phyloP scores from a whole-genome alignment of 129 eudicot genomes.

The Flaveria sonorensis region DNA sequence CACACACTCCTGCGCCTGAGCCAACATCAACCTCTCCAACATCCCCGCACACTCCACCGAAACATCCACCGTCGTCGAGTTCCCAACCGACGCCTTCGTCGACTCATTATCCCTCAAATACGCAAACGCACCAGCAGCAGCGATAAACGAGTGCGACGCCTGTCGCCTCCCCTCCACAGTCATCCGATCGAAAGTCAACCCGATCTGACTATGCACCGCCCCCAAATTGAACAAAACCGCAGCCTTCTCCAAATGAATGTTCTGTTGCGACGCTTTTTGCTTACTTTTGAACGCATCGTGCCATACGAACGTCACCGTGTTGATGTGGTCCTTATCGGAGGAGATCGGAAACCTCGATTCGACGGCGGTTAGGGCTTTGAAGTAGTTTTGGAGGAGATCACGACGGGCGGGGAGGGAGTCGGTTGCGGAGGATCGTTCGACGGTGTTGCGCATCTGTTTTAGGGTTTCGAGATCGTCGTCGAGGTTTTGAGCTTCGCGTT shows the following conservation, averaged over 20 bases:
- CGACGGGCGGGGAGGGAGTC: conserved; percentile 80
- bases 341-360: conserved; percentile 93
- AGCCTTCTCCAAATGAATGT: conserved; percentile 86
- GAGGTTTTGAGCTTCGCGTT: conserved; percentile 89
- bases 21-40: conserved; percentile 96
- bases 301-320: conserved; percentile 75
- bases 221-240: conserved; percentile 90
- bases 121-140: conserved; percentile 91
- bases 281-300: conserved; percentile 81
- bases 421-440: conserved; percentile 49
- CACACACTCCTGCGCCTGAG: conserved; percentile 98
- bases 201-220: conserved; percentile 91
- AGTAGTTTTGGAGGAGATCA: conserved; percentile 70
- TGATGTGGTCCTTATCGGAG: conserved; percentile 73
- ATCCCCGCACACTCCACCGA: conserved; percentile 96
- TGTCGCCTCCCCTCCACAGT: conserved; percentile 79
- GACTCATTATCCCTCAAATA: conserved; percentile 81
- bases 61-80: conserved; percentile 67
- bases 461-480: conserved; percentile 93
- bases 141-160: conserved; percentile 77
- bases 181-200: conserved; percentile 63
- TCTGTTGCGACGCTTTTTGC: conserved; percentile 75
- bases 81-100: conserved; percentile 74
- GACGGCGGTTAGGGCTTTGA: conserved; percentile 71
- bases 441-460: conserved; percentile 58